phyloP scores from a whole-genome alignment of 257 asterid species.

The Nicotiana noctiflora region DNA sequence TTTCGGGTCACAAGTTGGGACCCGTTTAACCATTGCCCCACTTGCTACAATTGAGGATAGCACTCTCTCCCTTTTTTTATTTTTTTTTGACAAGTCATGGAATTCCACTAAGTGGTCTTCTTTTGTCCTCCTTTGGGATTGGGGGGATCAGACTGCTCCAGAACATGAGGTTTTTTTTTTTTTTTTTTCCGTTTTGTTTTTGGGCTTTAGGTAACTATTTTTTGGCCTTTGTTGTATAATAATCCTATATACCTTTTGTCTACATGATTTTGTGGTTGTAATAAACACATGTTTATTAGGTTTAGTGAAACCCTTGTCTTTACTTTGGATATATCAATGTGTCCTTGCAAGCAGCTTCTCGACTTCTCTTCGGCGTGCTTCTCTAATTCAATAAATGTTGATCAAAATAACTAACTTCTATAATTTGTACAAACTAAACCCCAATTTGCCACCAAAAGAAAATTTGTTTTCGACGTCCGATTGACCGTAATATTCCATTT shows the following conservation, averaged over 20 bases:
- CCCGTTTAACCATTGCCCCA: slow-evolving; percentile 9
- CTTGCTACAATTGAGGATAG: neutral
- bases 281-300: neutral
- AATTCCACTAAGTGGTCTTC: neutral
- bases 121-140: neutral
- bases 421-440: no score
- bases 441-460: no score
- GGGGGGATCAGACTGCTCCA: neutral
- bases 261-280: neutral
- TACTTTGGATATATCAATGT: neutral
- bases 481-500: no score
- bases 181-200: neutral
- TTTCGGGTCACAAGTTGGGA: neutral
- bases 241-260: neutral
- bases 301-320: neutral
- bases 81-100: neutral
- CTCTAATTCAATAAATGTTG: no score
- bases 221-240: neutral
- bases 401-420: no score
- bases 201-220: neutral
- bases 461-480: no score
- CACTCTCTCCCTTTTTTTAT: no score
- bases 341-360: no score
- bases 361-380: no score
- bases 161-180: neutral